Conservation (phyloP, 2,329 filamentous ascomycete species). For the Arthrobotrys iridis region DNA sequence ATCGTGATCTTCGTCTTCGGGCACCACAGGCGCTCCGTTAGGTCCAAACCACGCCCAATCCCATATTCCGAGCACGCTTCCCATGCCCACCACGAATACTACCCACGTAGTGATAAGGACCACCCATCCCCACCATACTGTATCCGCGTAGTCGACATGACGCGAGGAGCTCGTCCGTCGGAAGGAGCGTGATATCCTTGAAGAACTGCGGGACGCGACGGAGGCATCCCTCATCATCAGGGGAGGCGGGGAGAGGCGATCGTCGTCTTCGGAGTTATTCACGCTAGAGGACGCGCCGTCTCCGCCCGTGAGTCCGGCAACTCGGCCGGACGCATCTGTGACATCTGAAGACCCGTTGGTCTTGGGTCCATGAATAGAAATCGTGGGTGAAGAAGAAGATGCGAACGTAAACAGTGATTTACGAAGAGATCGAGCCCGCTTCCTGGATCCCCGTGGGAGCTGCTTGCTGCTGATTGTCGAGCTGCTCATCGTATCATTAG, state of each 20-base stretch:
- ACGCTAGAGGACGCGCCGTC: conserved; percentile 44
- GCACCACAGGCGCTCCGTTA: conserved; percentile 33
- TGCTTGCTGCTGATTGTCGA: conserved; percentile 51
- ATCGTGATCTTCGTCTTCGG: conserved; percentile 32
- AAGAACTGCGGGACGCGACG: conserved; percentile 22
- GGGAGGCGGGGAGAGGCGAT: conserved; percentile 41
- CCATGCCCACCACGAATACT: conserved; percentile 96
- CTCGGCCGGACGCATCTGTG: neutral
- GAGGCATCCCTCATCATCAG: conserved; percentile 50
- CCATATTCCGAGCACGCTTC: conserved; percentile 93
- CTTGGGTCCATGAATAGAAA: conserved; percentile 30
- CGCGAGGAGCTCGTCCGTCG: conserved; percentile 37
- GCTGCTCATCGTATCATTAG: conserved; percentile 33
- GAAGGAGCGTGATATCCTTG: conserved; percentile 34
- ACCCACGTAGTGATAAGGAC: conserved; percentile 91
- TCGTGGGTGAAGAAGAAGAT: conserved; percentile 30
- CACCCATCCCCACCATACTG: conserved; percentile 98
- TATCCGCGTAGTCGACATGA: conserved; percentile 67
- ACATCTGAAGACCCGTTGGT: neutral
- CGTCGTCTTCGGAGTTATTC: conserved; percentile 50
- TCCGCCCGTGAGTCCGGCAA: neutral
- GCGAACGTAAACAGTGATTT: conserved; percentile 51
- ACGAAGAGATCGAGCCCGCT: conserved; percentile 46
- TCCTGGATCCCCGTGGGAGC: conserved; percentile 34
- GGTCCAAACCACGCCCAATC: conserved; percentile 97